Conservation (phyloP, 140 eudicot genomes). For the Flaveria floridana region DNA sequence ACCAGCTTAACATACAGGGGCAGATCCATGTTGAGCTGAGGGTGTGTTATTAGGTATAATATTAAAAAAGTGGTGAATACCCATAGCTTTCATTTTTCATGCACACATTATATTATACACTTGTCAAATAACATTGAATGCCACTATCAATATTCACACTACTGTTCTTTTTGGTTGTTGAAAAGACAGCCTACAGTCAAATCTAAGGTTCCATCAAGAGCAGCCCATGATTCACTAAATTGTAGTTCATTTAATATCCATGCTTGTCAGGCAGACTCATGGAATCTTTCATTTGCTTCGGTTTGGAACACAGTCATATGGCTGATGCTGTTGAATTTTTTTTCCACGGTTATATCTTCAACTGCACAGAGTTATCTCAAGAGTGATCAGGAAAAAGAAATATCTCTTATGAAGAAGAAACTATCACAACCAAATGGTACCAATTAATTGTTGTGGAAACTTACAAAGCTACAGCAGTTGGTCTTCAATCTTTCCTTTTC, state of each 20-base stretch:
- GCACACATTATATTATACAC: not conserved
- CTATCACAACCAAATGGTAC: slow-evolving; percentile 25
- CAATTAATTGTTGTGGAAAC: slow-evolving; percentile 27
- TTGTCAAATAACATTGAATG: not conserved
- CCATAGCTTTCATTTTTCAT: not conserved
- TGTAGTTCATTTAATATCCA: not conserved
- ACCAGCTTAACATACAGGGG: not conserved
- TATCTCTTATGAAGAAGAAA: slow-evolving; percentile 39
- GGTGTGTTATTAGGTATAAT: not conserved
- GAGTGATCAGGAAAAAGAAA: slow-evolving; percentile 58
- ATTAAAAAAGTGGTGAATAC: not conserved
- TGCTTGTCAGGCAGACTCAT: slow-evolving; percentile 47
- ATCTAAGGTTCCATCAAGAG: not conserved
- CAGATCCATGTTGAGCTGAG: not conserved
- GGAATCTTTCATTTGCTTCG: slow-evolving; percentile 59
- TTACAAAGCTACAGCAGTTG: slow-evolving; percentile 15
- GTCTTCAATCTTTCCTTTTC: not conserved
- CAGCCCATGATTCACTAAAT: not conserved
- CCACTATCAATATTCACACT: not conserved
- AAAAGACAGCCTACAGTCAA: slow-evolving; percentile 1
- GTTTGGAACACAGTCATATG: slow-evolving; percentile 66
- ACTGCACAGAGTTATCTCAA: slow-evolving; percentile 70
- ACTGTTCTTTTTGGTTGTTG: not conserved
- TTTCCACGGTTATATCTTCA: slow-evolving; percentile 56
- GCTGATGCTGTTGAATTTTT: slow-evolving; percentile 68